Evolutionary conservation across 768 basidiomycete species (phyloP).

Genomic region (Naganishia onofrii): DNA sequence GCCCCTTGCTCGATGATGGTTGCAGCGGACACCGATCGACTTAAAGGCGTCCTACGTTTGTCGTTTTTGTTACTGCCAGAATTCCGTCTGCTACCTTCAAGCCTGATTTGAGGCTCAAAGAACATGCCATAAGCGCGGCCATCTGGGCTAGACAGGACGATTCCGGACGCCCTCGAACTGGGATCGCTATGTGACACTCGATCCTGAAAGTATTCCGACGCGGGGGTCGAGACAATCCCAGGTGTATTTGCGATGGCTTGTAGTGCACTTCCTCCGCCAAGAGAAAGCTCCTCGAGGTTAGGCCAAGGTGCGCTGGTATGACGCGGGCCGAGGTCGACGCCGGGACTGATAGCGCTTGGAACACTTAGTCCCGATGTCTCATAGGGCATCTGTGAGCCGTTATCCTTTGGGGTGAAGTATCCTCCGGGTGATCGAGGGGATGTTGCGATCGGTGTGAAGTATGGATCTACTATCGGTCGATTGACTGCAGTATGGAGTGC

Average conservation of each 20-base stretch:
- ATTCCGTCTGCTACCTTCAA: slow-evolving; percentile 18
- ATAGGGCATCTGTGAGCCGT: slow-evolving; percentile 3
- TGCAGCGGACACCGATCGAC: slow-evolving; percentile 9
- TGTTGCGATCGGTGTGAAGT: slow-evolving; percentile 91
- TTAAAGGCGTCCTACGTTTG: slow-evolving; percentile 19
- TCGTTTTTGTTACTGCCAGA: slow-evolving; percentile 17
- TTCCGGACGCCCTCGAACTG: slow-evolving; percentile 14
- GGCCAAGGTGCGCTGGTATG: slow-evolving; percentile 14
- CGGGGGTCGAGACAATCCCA: slow-evolving; percentile 13
- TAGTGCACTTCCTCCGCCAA: not conserved
- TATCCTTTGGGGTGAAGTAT: slow-evolving; percentile 41
- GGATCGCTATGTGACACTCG: slow-evolving; percentile 1
- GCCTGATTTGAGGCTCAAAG: slow-evolving; percentile 66
- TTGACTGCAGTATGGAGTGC: slow-evolving; percentile 85
- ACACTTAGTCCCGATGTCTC: not conserved
- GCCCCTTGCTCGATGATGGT: slow-evolving; percentile 5
- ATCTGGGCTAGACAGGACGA: slow-evolving; percentile 63
- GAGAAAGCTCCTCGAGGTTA: not conserved
- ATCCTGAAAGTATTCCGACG: slow-evolving; percentile 18
- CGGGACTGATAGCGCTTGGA: slow-evolving; percentile 6
- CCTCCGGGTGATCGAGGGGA: slow-evolving; percentile 76
- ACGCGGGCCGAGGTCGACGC: slow-evolving; percentile 9
- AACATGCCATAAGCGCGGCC: slow-evolving; percentile 93
- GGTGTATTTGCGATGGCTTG: slow-evolving; percentile 17
- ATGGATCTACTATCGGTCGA: slow-evolving; percentile 82